Conservation (phyloP, 2,329 filamentous ascomycete genomes). For the Arthrobotrys conoides region DNA sequence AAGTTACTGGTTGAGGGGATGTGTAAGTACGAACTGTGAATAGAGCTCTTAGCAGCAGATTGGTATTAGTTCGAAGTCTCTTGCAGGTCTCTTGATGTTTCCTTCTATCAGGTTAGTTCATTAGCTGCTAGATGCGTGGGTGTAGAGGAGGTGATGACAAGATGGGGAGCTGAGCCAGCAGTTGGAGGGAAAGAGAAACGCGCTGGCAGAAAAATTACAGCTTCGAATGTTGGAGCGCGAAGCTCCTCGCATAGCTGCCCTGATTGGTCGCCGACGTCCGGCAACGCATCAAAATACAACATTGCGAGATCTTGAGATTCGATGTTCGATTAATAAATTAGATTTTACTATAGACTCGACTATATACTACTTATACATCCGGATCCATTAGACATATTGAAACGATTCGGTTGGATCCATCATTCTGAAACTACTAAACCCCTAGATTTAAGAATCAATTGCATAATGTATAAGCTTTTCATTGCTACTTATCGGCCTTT, state of each 20-base stretch:
- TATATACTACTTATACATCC: no score
- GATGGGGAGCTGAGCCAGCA: conserved; percentile 8
- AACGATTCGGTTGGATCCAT: no score
- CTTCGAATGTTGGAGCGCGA: conserved; percentile 43
- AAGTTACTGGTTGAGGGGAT: conserved; percentile 16
- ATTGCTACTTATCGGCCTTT: background rate
- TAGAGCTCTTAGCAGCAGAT: conserved; percentile 14
- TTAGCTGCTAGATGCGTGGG: background rate
- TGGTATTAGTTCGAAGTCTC: background rate
- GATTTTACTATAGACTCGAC: no score
- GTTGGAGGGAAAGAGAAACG: conserved; percentile 39
- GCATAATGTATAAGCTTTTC: background rate
- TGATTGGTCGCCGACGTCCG: conserved; percentile 46
- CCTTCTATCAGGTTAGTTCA: background rate
- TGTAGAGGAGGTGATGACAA: background rate
- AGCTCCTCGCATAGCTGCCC: conserved; percentile 34
- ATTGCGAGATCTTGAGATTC: background rate
- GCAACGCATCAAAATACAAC: conserved; percentile 34
- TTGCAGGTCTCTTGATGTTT: background rate
- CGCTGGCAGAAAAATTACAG: conserved; percentile 51
- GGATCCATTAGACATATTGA: no score
- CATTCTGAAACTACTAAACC: background rate
- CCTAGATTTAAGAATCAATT: background rate
- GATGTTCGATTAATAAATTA: background rate
- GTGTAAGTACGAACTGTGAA: conserved; percentile 11